A percentile compares a stretch with the other conserved stretches of the same genome.
phyloP scores from a whole-genome alignment of 2,329 filamentous ascomycete species.

The Fusarium chlamydosporum region DNA sequence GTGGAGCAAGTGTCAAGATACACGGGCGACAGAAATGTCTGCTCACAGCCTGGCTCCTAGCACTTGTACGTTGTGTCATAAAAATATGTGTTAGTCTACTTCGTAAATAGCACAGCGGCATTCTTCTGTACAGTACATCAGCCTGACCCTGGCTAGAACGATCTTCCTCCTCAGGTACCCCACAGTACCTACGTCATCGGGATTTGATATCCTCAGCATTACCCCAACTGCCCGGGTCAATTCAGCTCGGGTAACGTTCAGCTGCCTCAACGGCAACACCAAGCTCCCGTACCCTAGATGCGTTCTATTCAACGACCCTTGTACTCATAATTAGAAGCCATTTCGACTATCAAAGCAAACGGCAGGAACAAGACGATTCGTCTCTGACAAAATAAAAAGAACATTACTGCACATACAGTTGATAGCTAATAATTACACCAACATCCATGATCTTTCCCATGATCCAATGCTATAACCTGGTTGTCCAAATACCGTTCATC shows the following conservation, averaged over 20 bases:
- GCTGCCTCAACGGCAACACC: background rate
- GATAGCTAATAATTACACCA: conserved; percentile 25
- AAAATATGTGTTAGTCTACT: too few species aligned
- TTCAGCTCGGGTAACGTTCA: conserved; percentile 6
- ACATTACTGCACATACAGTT: conserved; percentile 19
- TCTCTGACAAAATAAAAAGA: conserved; percentile 13
- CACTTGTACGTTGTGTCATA: background rate
- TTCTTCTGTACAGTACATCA: background rate
- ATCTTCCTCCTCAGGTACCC: conserved; percentile 19
- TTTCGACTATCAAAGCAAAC: background rate
- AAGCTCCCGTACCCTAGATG: too few species aligned
- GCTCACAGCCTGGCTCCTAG: background rate
- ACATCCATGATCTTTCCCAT: conserved; percentile 16
- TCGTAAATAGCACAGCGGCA: background rate
- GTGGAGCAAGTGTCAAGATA: background rate
- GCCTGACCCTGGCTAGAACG: background rate
- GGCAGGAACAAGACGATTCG: background rate
- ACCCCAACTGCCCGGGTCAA: background rate
- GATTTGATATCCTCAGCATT: conserved; percentile 3
- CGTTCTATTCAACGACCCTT: too few species aligned
- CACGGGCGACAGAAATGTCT: background rate
- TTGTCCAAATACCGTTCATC: conserved; percentile 36
- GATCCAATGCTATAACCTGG: conserved; percentile 27
- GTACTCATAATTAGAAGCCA: too few species aligned
- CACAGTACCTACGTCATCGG: conserved; percentile 46